Conservation (phyloP, 73 alveolate species). For the Paramecium tetraurelia region DNA sequence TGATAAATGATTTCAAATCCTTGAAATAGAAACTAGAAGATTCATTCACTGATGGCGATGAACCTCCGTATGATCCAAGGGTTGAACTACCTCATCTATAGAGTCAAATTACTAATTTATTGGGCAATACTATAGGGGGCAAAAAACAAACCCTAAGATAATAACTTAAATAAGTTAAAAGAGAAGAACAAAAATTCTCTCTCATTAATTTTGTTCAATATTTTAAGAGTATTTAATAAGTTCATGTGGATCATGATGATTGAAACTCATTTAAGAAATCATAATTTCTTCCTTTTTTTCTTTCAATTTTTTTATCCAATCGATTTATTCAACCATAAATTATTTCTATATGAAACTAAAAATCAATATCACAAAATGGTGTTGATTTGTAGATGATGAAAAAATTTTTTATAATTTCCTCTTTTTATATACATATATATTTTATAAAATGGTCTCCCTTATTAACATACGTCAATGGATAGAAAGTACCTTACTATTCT, state of each 20-base stretch:
- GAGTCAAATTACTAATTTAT: not conserved
- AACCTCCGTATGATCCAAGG: conserved; percentile 35
- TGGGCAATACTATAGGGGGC: not conserved
- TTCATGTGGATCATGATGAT: not conserved
- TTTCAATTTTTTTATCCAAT: not conserved
- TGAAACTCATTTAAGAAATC: not conserved
- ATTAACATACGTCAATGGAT: no score
- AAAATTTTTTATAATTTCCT: no score
- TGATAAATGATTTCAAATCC: conserved; percentile 35
- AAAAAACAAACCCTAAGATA: conserved; percentile 1
- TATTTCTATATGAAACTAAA: not conserved
- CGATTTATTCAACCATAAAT: not conserved
- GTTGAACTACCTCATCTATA: conserved; percentile 20
- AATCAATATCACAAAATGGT: not conserved
- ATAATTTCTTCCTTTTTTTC: not conserved
- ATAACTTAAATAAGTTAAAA: not conserved
- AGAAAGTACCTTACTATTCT: no score
- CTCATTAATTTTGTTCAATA: conserved; percentile 13
- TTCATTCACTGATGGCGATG: conserved; percentile 35
- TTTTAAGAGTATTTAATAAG: conserved; percentile 26
- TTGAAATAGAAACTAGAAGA: conserved; percentile 30
- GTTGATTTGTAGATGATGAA: no score
- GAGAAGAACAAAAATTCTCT: conserved; percentile 13
- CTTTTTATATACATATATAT: no score
- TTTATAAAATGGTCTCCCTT: no score